These are phyloP conservation scores for Lecanoromycetidae sp. DNA, from an alignment of 2,329 filamentous ascomycete species.

Conservation along the genomic window DNA sequence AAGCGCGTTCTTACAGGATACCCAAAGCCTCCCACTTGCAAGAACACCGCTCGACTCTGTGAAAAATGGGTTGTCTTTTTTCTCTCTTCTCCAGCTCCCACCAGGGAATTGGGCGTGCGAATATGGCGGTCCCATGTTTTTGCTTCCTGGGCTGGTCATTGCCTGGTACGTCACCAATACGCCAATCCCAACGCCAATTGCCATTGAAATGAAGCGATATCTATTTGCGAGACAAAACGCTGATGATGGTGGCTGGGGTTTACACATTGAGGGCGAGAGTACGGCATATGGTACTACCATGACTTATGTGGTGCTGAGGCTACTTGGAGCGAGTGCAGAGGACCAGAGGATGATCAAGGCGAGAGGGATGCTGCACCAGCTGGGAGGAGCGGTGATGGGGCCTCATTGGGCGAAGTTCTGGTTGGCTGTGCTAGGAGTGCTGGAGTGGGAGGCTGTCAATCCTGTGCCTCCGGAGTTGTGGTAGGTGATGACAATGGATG, in stretches of 20 bases:
- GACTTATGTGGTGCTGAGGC: conserved; percentile 71
- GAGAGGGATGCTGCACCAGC: conserved; percentile 64
- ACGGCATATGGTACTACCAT: conserved; percentile 80
- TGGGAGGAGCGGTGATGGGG: conserved; percentile 70
- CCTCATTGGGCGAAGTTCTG: conserved; percentile 98
- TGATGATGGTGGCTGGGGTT: conserved; percentile 88
- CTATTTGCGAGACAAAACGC: conserved; percentile 73
- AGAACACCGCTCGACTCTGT: conserved; percentile 65
- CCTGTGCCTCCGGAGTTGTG: conserved; percentile 88
- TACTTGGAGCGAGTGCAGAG: conserved; percentile 73
- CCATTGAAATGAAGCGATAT: conserved; percentile 85
- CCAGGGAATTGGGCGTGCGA: conserved; percentile 95
- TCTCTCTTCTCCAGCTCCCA: conserved; percentile 75
- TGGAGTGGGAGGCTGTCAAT: conserved; percentile 85
- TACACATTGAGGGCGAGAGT: conserved; percentile 89
- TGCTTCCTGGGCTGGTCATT: conserved; percentile 74
- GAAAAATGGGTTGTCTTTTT: conserved; percentile 74
- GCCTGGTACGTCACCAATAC: conserved; percentile 84
- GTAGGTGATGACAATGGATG: conserved; percentile 31
- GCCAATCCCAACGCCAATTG: conserved; percentile 65
- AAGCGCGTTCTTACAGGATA: conserved; percentile 40
- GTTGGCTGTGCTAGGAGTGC: conserved; percentile 72
- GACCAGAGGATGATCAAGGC: conserved; percentile 79
- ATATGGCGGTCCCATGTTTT: conserved; percentile 95
- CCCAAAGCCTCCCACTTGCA: conserved; percentile 59